Percentiles rank a stretch among this genome's conserved stretches.
Conservation (phyloP, 2,329 filamentous ascomycete species). For the Stemphylium lycopersici region DNA sequence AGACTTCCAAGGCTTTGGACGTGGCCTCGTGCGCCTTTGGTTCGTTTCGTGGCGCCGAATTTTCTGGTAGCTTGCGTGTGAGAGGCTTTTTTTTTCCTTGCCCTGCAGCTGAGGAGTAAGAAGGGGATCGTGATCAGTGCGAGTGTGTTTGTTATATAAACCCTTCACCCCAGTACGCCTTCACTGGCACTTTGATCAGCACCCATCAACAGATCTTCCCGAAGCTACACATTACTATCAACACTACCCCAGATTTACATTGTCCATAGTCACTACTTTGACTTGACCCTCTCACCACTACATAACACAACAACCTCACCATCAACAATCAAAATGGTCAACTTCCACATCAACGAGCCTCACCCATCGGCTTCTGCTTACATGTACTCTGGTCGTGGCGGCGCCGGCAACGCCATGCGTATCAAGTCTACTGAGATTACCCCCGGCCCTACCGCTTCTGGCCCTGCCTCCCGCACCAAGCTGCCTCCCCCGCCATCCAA, state of each 20-base stretch:
- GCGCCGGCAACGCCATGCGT: constrained; percentile 64
- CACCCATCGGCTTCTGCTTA: constrained; percentile 63
- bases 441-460: constrained; percentile 50
- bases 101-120: constrained; percentile 13
- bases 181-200: constrained; percentile 14
- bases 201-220: constrained; percentile 21
- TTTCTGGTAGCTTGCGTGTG: constrained; percentile 22
- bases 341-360: constrained; percentile 65
- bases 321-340: constrained; percentile 40
- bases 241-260: constrained; percentile 18
- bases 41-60: constrained; percentile 33
- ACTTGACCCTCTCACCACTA: constrained; percentile 11
- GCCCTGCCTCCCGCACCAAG: constrained; percentile 57
- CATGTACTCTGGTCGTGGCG: constrained; percentile 62
- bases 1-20: constrained; percentile 23
- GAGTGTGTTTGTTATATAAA: constrained; percentile 27
- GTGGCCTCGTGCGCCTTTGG: constrained; percentile 35
- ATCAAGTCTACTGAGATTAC: constrained; percentile 62
- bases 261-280: constrained; percentile 18
- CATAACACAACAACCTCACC: constrained; percentile 16
- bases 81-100: constrained; percentile 1
- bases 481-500: constrained; percentile 55
- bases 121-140: constrained; percentile 11
- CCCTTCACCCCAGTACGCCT: constrained; percentile 10
- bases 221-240: constrained; percentile 1